These are phyloP conservation scores for Salvia miltiorrhiza DNA, from an alignment of 257 asterid genomes.

Conservation along the genomic window DNA sequence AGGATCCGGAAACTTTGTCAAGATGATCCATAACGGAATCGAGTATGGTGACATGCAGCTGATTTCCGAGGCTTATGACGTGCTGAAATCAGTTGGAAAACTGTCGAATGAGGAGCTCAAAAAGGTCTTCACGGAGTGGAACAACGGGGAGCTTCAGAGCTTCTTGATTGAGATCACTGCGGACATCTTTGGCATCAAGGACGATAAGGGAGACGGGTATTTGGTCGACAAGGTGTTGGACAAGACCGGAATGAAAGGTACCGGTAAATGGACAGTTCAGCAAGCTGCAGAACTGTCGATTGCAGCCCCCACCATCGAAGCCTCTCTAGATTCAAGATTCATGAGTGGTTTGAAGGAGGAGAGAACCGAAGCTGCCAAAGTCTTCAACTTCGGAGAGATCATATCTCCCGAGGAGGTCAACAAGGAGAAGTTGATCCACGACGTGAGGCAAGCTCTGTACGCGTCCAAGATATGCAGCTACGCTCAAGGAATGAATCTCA, in stretches of 20 bases:
- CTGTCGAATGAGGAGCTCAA: slow-evolving; percentile 76
- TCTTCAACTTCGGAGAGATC: slow-evolving; percentile 63
- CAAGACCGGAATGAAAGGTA: slow-evolving; percentile 98
- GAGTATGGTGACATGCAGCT: slow-evolving; percentile 99
- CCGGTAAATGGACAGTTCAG: slow-evolving; percentile 97
- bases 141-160: slow-evolving; percentile 90
- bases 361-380: slow-evolving; percentile 74
- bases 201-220: slow-evolving; percentile 79
- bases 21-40: slow-evolving; percentile 94
- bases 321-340: slow-evolving; percentile 92
- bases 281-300: slow-evolving; percentile 94
- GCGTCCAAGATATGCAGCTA: slow-evolving; percentile 92
- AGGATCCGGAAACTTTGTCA: slow-evolving; percentile 90
- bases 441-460: slow-evolving; percentile 81
- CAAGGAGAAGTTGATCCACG: slow-evolving; percentile 65
- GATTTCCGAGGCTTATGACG: slow-evolving; percentile 92
- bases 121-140: slow-evolving; percentile 80
- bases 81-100: slow-evolving; percentile 84
- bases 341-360: slow-evolving; percentile 94
- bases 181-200: slow-evolving; percentile 90
- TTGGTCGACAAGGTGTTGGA: slow-evolving; percentile 91
- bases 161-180: slow-evolving; percentile 96
- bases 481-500: slow-evolving; percentile 94
- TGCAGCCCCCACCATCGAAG: slow-evolving; percentile 94
- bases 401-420: slow-evolving; percentile 59